Evolutionary conservation across 169 alveolate genomes (phyloP), one percentile per base, ranked within the genome.

Genomic region (Plasmodium inui): DNA sequence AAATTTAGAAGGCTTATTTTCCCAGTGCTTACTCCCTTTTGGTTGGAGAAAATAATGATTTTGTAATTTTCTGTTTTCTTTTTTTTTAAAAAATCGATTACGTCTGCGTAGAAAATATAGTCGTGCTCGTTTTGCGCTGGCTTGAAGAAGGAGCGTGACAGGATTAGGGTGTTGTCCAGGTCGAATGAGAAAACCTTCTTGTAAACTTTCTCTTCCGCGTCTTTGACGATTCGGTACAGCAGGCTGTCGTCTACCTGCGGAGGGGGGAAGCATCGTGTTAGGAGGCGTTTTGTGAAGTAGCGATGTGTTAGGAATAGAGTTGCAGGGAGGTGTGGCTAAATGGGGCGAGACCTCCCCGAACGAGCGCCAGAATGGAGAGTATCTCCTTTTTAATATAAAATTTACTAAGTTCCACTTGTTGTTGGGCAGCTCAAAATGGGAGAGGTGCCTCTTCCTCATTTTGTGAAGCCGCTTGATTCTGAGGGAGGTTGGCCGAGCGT

Each of bases 111-210:
- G 67, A 86, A 86, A 46, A 86, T 86, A 46, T 86, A 86, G 41
- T 86, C 93, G 41, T 86, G n/a, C 28, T 86, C 84, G 81, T 86
- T 86, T 57, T 86, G 93, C 17, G 93, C 93, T 10, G 93, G 93
- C 17, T 86, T 86, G 71, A 86, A 86, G 81, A 74, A 86, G 26
- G 82, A 34, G 19, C 93, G 93, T 0, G 93, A 86, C 22, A 86
- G 22, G 67, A 86, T 86, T 76, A 86, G 22, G 5, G 93, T 86
- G 72, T 86, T 86, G 32, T 86, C 93, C 67, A 86, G 81, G 80
- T 86, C 93, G 85, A 86, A 86, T 0, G 93, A 73, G 70, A 74
- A 86, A 32, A 86, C 26, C 67, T 86, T 86, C 46, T 26, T 86
- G 67, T 86, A 86, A 34, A 32, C 53, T 76, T 50, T 86, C 14